phyloP scores from a whole-genome alignment of 1,139 yeast species.

The Debaryomyces udenii region DNA sequence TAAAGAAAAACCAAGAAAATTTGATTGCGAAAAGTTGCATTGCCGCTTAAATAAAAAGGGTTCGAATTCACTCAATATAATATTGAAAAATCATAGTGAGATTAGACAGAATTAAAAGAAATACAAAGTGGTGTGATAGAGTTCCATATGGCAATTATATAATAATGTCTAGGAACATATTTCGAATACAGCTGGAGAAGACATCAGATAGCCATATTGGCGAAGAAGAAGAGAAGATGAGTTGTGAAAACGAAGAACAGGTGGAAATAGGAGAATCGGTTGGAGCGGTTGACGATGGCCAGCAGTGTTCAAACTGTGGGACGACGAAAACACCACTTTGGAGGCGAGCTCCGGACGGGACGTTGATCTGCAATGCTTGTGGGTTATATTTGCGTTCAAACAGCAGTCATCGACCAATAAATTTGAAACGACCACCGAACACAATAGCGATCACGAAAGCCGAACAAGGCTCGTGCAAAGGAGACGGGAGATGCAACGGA shows the following conservation, averaged over 20 bases:
- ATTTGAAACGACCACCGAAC: constrained; percentile 68
- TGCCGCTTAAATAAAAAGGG: no score
- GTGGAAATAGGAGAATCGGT: constrained; percentile 2
- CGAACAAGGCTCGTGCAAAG: constrained; percentile 70
- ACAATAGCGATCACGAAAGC: constrained; percentile 47
- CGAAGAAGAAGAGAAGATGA: not conserved
- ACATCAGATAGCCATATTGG: not conserved
- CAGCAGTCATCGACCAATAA: constrained; percentile 57
- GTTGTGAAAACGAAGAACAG: not conserved
- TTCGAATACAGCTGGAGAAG: not conserved
- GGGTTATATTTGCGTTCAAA: constrained; percentile 62
- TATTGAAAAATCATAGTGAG: no score
- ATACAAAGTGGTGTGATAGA: no score
- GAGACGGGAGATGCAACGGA: constrained; percentile 85
- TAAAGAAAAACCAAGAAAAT: no score
- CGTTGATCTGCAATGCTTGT: constrained; percentile 72
- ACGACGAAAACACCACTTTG: constrained; percentile 71
- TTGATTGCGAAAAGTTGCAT: no score
- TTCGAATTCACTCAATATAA: no score
- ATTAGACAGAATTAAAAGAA: no score
- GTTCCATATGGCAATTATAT: constrained; percentile 2
- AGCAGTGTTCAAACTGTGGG: constrained; percentile 66
- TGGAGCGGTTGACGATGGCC: constrained; percentile 31
- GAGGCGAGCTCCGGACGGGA: constrained; percentile 70
- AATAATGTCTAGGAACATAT: not conserved